Conservation (phyloP, 2,329 filamentous ascomycete species). For the Curvularia verruculosa region DNA sequence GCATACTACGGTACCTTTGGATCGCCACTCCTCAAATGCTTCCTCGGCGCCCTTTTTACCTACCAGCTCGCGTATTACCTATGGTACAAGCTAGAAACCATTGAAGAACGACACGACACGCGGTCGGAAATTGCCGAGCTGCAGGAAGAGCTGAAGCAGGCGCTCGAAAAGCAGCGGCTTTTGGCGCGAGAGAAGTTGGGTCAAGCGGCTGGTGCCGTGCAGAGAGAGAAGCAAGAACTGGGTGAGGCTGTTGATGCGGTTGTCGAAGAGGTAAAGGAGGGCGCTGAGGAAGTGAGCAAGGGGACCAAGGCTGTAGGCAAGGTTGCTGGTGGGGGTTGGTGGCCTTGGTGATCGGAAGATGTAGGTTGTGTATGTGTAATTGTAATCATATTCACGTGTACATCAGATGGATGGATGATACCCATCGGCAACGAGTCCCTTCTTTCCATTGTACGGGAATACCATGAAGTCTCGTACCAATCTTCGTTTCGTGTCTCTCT, state of each 20-base stretch:
- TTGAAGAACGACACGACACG: constrained; percentile 68
- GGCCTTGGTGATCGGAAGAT: constrained; percentile 28
- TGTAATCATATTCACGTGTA: constrained; percentile 1
- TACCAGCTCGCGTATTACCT: constrained; percentile 79
- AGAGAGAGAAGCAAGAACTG: constrained; percentile 19
- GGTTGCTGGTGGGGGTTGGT: constrained; percentile 31
- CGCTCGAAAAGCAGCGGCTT: constrained; percentile 25
- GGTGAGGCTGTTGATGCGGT: constrained; percentile 18
- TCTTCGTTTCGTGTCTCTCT: neutral
- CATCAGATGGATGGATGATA: constrained; percentile 7
- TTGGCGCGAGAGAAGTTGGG: constrained; percentile 13
- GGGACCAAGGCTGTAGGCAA: constrained; percentile 19
- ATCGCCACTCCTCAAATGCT: constrained; percentile 73
- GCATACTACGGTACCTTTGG: constrained; percentile 78
- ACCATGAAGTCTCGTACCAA: neutral
- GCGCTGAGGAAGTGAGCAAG: constrained; percentile 20
- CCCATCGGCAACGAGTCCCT: neutral
- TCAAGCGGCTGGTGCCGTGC: constrained; percentile 14
- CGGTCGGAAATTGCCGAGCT: constrained; percentile 27
- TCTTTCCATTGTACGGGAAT: neutral
- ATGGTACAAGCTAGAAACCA: constrained; percentile 75
- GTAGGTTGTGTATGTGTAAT: neutral
- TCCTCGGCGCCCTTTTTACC: constrained; percentile 75
- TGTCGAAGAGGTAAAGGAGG: constrained; percentile 23
- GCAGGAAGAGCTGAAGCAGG: constrained; percentile 32